Base-by-base conservation (phyloP, 2,329 filamentous ascomycete species). In the Ophiostoma himal-ulmi region DNA sequence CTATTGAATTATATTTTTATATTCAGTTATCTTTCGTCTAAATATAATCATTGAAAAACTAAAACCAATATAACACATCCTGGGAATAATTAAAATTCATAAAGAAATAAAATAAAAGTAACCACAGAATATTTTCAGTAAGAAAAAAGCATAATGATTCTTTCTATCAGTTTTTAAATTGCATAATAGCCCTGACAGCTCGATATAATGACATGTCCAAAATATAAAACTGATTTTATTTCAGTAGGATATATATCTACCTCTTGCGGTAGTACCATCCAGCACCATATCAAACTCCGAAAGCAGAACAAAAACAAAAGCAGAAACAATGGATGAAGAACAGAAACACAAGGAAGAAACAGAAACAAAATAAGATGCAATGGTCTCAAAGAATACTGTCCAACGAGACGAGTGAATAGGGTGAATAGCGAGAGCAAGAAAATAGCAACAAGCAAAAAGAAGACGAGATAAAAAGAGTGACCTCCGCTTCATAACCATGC, bases 381-480 rank as follows among this genome's bases (percentile, higher is more conserved):
- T 17, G n/a, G 57, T 6, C 57, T 62, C 57, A 62, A 34, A 36
- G 13, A 26, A 34, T 62, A 34, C 57, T 34, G 57, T 34, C 62
- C 34, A 66, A 67, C 36, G 39, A 62, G 57, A 62, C 57, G 22
- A 62, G 57, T 62, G 57, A 62, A 52, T 13, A 64, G 17, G 13
- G 67, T 30, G 13, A 13, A 68, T 22, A n/a, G 30, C 41, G 10
- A 68, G 20, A 54, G 22, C 10, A 64, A 57, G 20, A 30, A n/a
- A 44, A 48, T 7, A 22, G 37, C 30, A 52, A 44, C 37, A 26
- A 26, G n/a, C 11, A 57, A 26, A 20, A 57, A 57, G 2, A 62
- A 7, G 4, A 62, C 14, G 1, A 62, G 57, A 34, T 30, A 17
- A 26, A 62, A 30, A 62, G 13, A 34, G 6, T 11, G 3, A 54